phyloP scores from a whole-genome alignment of 129 eudicot species.

The Lactuca sativa region DNA sequence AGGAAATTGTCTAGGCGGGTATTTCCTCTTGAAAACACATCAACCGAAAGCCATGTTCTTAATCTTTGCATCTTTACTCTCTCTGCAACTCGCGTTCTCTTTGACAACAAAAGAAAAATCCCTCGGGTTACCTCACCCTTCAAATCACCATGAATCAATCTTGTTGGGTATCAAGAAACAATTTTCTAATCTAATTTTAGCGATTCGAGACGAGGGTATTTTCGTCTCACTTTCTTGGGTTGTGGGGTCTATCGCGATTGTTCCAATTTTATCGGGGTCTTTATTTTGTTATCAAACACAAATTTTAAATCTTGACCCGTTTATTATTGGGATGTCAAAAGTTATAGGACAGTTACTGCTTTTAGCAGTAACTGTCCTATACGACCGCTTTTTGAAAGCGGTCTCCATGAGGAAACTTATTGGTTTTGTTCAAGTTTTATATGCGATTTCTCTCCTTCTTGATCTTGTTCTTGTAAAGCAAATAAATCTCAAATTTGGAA shows the following conservation, averaged over 20 bases:
- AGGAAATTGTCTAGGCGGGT: slow-evolving; percentile 79
- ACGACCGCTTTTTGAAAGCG: slow-evolving; percentile 57
- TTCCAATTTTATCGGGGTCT: slow-evolving; percentile 80
- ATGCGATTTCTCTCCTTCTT: slow-evolving; percentile 70
- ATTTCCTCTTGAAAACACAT: slow-evolving; percentile 50
- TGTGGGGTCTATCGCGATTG: slow-evolving; percentile 62
- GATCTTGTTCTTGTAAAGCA: slow-evolving; percentile 79
- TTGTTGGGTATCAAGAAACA: slow-evolving; percentile 45
- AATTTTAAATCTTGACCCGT: slow-evolving; percentile 69
- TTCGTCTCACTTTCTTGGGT: slow-evolving; percentile 61
- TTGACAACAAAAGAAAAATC: slow-evolving; percentile 61
- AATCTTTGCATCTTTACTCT: slow-evolving; percentile 56
- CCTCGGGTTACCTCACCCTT: slow-evolving; percentile 48
- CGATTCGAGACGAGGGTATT: slow-evolving; percentile 49
- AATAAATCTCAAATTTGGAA: slow-evolving; percentile 59
- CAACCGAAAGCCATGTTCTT: slow-evolving; percentile 59
- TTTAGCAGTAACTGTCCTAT: slow-evolving; percentile 54
- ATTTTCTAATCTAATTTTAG: slow-evolving; percentile 59
- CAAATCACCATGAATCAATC: slow-evolving; percentile 33
- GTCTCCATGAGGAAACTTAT: slow-evolving; percentile 65
- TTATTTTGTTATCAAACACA: slow-evolving; percentile 94
- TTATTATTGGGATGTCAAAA: slow-evolving; percentile 71
- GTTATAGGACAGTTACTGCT: slow-evolving; percentile 75
- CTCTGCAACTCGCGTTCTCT: slow-evolving; percentile 55
- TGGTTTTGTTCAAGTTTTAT: slow-evolving; percentile 47